Conservation (phyloP, 139 green algal genomes). For the Nannochloris sp. region DNA sequence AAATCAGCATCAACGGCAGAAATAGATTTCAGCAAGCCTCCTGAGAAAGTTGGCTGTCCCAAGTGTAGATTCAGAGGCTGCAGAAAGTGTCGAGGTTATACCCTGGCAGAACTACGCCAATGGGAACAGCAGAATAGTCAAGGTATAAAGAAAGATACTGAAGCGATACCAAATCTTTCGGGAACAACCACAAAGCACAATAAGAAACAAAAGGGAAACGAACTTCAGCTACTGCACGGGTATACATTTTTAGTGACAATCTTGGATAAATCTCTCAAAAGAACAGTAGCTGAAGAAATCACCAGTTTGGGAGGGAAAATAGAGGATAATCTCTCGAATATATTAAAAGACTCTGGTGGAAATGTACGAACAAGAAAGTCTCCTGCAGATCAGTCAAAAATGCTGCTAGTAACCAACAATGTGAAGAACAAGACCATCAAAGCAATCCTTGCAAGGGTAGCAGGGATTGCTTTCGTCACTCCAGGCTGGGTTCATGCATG, state of each 20-base stretch:
- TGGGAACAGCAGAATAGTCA: not conserved
- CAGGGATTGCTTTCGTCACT: slow-evolving; percentile 6
- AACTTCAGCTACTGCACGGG: not conserved
- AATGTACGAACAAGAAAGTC: slow-evolving; percentile 1
- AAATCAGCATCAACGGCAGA: not conserved
- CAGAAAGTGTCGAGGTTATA: not conserved
- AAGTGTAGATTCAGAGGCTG: not conserved
- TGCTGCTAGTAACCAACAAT: too few species aligned
- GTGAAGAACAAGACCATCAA: too few species aligned
- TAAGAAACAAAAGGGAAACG: too few species aligned
- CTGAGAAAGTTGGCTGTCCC: not conserved
- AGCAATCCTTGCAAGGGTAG: slow-evolving; percentile 3
- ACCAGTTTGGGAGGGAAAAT: slow-evolving; percentile 13
- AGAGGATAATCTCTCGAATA: too few species aligned
- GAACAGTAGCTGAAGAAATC: not conserved
- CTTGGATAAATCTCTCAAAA: slow-evolving; percentile 13
- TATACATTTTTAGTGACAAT: not conserved
- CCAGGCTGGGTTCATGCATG: slow-evolving; percentile 12
- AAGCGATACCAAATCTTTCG: not conserved
- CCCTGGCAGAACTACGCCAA: not conserved
- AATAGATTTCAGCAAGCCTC: not conserved
- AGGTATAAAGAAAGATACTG: not conserved
- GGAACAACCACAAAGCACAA: not conserved
- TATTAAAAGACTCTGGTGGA: not conserved
- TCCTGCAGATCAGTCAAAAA: too few species aligned